Evolutionary conservation across 495 filamentous ascomycete genomes (phyloP).

Genomic region (Sabuloglossum arenarium): DNA sequence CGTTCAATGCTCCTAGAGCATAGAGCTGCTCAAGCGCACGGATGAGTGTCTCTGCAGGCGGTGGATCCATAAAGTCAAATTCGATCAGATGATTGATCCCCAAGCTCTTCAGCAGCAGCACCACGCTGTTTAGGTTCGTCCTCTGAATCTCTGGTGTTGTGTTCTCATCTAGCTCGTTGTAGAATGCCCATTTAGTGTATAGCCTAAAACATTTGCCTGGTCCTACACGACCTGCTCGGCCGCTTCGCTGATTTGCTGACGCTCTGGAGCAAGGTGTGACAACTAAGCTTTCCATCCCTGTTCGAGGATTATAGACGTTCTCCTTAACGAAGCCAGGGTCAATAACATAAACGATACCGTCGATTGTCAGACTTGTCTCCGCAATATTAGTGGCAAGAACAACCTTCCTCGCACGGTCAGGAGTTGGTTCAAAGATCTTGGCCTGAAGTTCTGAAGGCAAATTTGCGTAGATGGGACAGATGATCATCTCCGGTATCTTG

Average conservation of each 20-base stretch:
- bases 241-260: constrained; percentile 79
- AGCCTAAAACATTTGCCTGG: constrained; percentile 90
- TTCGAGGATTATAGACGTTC: constrained; percentile 80
- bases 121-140: constrained; percentile 65
- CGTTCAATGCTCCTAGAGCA: constrained; percentile 74
- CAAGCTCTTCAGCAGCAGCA: constrained; percentile 71
- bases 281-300: constrained; percentile 79
- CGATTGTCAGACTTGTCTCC: constrained; percentile 74
- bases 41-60: constrained; percentile 78
- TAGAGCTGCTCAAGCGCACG: constrained; percentile 83
- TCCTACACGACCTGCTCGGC: constrained; percentile 78
- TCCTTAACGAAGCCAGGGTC: constrained; percentile 90
- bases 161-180: constrained; percentile 84
- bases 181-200: constrained; percentile 87
- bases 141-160: constrained; percentile 91
- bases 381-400: constrained; percentile 83
- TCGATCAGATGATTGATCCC: constrained; percentile 88
- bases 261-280: constrained; percentile 89
- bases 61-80: constrained; percentile 95
- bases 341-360: constrained; percentile 81
- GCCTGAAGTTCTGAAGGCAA: constrained; percentile 66
- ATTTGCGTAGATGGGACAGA: constrained; percentile 80
- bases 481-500: constrained; percentile 67
- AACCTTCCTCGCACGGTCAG: constrained; percentile 59
- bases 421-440: constrained; percentile 82